phyloP scores from a whole-genome alignment of 768 basidiomycete species.

The Panellus pusillus region DNA sequence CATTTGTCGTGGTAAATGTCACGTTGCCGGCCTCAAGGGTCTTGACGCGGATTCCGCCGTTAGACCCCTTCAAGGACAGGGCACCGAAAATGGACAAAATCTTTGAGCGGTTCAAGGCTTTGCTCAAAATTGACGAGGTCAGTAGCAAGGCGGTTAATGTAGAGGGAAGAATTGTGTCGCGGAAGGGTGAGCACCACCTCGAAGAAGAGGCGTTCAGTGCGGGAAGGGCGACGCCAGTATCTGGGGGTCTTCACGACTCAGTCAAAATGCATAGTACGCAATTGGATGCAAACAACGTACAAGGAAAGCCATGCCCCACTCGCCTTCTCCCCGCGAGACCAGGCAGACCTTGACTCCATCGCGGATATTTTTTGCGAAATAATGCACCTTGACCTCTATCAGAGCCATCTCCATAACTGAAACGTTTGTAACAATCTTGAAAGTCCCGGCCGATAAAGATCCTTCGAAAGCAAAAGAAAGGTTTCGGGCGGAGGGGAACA shows the following conservation, averaged over 20 bases:
- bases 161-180: conserved; percentile 19
- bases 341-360: conserved; percentile 33
- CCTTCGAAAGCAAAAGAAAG: conserved; percentile 32
- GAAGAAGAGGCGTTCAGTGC: conserved; percentile 29
- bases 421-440: conserved; percentile 27
- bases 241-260: conserved; percentile 31
- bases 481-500: conserved; percentile 24
- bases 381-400: conserved; percentile 29
- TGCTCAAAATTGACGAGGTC: conserved; percentile 41
- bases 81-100: conserved; percentile 36
- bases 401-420: conserved; percentile 23
- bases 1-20: conserved; percentile 28
- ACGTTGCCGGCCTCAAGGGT: conserved; percentile 20
- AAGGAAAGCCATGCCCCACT: conserved; percentile 36
- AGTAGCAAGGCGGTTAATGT: conserved; percentile 45
- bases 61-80: conserved; percentile 36
- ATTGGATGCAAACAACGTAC: conserved; percentile 23
- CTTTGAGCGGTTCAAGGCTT: conserved; percentile 32
- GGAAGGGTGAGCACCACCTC: conserved; percentile 41
- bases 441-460: conserved; percentile 23
- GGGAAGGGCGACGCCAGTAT: conserved; percentile 6
- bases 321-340: conserved; percentile 25
- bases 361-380: conserved; percentile 19
- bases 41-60: conserved; percentile 33
- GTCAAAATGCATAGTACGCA: background rate